phyloP scores from a whole-genome alignment of 1,284 basidiomycete genomes.

The Xerocomus nothofagi region DNA sequence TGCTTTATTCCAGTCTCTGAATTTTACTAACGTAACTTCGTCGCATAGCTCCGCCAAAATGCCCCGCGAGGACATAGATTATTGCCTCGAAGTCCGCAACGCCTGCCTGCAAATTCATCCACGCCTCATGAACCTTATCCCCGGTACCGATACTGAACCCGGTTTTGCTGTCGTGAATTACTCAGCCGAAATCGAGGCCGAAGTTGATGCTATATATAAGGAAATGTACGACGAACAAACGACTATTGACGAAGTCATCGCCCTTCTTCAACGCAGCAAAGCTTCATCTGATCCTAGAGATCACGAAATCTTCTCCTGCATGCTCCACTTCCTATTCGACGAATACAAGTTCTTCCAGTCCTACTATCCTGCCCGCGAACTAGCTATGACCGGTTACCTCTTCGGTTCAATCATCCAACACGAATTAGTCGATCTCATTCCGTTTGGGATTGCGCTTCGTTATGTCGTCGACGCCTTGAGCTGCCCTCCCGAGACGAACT shows the following conservation, averaged over 20 bases:
- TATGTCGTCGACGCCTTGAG: slow-evolving; percentile 95
- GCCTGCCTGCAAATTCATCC: slow-evolving; percentile 95
- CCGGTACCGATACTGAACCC: slow-evolving; percentile 86
- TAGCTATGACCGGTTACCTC: slow-evolving; percentile 94
- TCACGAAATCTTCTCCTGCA: slow-evolving; percentile 97
- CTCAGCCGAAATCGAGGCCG: slow-evolving; percentile 84
- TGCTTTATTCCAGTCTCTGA: slow-evolving; percentile 16
- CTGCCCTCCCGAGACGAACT: slow-evolving; percentile 86
- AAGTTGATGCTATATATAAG: slow-evolving; percentile 95
- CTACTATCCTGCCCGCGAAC: slow-evolving; percentile 91
- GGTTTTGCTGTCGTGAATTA: slow-evolving; percentile 91
- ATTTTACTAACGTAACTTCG: not conserved
- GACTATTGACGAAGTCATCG: slow-evolving; percentile 91
- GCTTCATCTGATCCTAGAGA: slow-evolving; percentile 82
- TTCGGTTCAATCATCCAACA: slow-evolving; percentile 97
- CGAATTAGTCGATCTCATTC: slow-evolving; percentile 92
- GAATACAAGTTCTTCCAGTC: slow-evolving; percentile 99
- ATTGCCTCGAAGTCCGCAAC: slow-evolving; percentile 91
- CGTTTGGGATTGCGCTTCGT: slow-evolving; percentile 95
- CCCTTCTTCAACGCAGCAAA: slow-evolving; percentile 84
- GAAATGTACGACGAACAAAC: slow-evolving; percentile 97
- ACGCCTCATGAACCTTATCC: slow-evolving; percentile 93
- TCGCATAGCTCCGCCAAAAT: slow-evolving; percentile 59
- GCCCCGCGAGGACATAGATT: slow-evolving; percentile 79
- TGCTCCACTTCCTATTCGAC: slow-evolving; percentile 99